Evolutionary conservation across 2,329 filamentous ascomycete species (phyloP).

Genomic region (Fusarium sp.): DNA sequence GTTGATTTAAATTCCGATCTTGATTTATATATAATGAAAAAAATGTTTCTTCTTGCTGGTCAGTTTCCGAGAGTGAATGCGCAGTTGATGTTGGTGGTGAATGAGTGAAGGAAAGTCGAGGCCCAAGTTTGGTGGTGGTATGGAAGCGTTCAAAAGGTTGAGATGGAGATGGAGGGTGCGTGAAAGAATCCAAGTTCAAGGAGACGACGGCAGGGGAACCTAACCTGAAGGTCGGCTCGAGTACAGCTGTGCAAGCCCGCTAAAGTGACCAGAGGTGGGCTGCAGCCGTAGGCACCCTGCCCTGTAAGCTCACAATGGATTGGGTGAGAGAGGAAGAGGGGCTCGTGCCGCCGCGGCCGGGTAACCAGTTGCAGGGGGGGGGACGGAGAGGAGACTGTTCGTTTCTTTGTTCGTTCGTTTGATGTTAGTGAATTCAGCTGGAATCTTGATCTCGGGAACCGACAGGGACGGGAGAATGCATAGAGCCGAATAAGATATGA

Average conservation of each 20-base stretch:
- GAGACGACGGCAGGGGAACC: constrained; percentile 2
- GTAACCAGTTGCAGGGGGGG: constrained; percentile 34
- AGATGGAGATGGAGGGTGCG: not conserved
- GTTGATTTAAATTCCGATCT: not conserved
- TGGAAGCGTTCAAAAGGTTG: not conserved
- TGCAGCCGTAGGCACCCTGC: not conserved
- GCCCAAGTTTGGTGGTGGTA: not conserved
- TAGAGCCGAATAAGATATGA: not conserved
- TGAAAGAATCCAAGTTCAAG: constrained; percentile 17
- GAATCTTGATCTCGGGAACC: not conserved
- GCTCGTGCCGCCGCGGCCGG: constrained; percentile 26
- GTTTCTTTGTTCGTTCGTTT: constrained; percentile 23
- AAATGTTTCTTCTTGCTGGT: not conserved
- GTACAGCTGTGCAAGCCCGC: not conserved
- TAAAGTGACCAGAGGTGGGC: not conserved
- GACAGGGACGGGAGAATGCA: not conserved
- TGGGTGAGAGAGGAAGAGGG: constrained; percentile 23
- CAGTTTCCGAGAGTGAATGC: constrained; percentile 1
- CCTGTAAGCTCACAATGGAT: constrained; percentile 23
- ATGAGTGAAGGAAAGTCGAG: constrained; percentile 7
- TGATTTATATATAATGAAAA: not conserved
- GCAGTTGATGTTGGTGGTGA: not conserved
- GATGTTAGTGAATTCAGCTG: not conserved
- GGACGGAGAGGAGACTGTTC: not conserved
- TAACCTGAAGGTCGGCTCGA: not conserved